Evolutionary conservation across 179 eudicot species (phyloP).

Genomic region (Pouteria campechiana): DNA sequence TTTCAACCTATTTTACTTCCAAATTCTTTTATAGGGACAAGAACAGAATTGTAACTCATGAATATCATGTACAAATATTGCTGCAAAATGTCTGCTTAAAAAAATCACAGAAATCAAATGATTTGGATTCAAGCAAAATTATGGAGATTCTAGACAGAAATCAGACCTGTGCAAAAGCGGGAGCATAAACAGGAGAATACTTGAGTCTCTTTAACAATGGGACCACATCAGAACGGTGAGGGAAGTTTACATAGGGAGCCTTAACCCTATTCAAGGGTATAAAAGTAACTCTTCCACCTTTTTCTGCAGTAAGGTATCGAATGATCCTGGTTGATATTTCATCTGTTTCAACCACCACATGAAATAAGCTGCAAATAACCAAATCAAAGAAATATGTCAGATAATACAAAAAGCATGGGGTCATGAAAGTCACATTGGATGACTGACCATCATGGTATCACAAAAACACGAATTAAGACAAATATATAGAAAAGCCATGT

Average conservation of each 20-base stretch:
- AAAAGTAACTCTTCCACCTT: constrained; percentile 95
- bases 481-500: too few species aligned
- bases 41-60: too few species aligned
- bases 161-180: constrained; percentile 85
- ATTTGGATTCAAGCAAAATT: too few species aligned
- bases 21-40: too few species aligned
- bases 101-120: too few species aligned
- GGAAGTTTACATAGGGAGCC: constrained; percentile 62
- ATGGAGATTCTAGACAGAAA: too few species aligned
- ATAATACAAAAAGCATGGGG: background rate
- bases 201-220: constrained; percentile 71
- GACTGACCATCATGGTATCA: too few species aligned
- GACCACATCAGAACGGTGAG: constrained; percentile 68
- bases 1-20: too few species aligned
- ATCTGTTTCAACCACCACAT: constrained; percentile 89
- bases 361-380: constrained; percentile 82
- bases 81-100: too few species aligned
- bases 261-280: constrained; percentile 94
- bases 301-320: constrained; percentile 57
- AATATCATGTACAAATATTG: too few species aligned
- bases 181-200: constrained; percentile 28
- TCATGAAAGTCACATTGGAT: too few species aligned
- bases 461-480: too few species aligned
- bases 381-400: background rate
- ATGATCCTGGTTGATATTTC: constrained; percentile 80